Conservation (phyloP, 345 rosid genomes). For the Bruguiera sexangula region DNA sequence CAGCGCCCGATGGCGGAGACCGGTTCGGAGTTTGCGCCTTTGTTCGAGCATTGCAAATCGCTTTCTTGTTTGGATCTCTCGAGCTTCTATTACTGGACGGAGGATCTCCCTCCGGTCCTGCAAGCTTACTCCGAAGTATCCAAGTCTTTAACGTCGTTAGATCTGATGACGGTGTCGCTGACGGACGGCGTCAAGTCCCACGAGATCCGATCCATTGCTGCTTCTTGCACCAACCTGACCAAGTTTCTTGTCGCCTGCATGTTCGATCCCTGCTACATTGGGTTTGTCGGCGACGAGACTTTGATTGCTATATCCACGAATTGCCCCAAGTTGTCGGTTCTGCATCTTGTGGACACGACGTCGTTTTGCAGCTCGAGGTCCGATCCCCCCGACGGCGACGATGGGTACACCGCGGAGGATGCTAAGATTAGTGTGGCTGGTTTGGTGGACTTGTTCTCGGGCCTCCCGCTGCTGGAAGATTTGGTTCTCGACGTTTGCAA, state of each 20-base stretch:
- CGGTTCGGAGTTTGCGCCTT: conserved; percentile 47
- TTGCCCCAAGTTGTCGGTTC: conserved; percentile 56
- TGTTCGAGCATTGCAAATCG: conserved; percentile 48
- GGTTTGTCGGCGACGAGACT: conserved; percentile 72
- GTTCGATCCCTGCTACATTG: conserved; percentile 73
- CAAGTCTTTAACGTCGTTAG: conserved; percentile 39
- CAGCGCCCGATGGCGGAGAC: conserved; percentile 44
- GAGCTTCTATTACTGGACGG: conserved; percentile 81
- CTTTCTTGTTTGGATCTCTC: conserved; percentile 62
- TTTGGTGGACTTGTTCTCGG: conserved; percentile 46
- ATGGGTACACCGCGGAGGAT: conserved; percentile 48
- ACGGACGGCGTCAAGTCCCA: conserved; percentile 71
- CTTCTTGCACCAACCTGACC: conserved; percentile 56
- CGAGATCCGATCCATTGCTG: conserved; percentile 57
- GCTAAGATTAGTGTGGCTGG: conserved; percentile 39
- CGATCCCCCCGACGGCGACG: conserved; percentile 32
- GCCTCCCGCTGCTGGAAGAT: conserved; percentile 56
- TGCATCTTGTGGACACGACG: conserved; percentile 61
- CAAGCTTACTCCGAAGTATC: conserved; percentile 44
- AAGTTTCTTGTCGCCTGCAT: conserved; percentile 60
- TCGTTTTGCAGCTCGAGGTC: conserved; percentile 42
- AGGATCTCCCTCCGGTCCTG: conserved; percentile 79
- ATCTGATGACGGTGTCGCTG: conserved; percentile 66
- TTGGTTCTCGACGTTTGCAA: conserved; percentile 60
- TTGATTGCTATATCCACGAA: conserved; percentile 51